Percentiles rank a stretch among this genome's conserved stretches.
Evolutionary conservation across 2,329 filamentous ascomycete species (phyloP).

Genomic region (Neophaeococcomyces aloes): DNA sequence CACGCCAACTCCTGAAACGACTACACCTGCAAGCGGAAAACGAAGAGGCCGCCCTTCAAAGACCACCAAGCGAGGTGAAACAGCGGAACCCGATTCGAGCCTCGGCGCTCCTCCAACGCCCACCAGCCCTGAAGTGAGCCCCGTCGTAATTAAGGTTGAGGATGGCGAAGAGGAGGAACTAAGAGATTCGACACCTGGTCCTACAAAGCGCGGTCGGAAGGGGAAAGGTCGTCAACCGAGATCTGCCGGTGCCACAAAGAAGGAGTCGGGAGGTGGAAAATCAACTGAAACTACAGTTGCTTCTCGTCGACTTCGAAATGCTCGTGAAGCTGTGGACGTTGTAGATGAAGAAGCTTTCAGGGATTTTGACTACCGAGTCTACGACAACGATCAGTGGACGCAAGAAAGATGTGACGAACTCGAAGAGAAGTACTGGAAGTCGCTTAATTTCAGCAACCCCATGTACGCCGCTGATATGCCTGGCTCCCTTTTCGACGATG

Average conservation of each 20-base stretch:
- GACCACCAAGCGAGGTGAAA: constrained; percentile 31
- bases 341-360: constrained; percentile 87
- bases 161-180: constrained; percentile 24
- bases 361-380: constrained; percentile 80
- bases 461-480: constrained; percentile 96
- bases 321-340: constrained; percentile 62
- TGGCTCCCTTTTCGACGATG: constrained; percentile 84
- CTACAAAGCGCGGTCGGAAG: constrained; percentile 32
- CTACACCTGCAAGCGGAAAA: constrained; percentile 24
- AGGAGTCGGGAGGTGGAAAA: constrained; percentile 41
- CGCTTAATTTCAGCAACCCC: constrained; percentile 83
- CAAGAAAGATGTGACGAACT: constrained; percentile 87
- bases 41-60: constrained; percentile 36
- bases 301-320: constrained; percentile 74
- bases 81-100: constrained; percentile 30
- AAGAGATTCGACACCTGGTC: constrained; percentile 22
- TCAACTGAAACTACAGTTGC: constrained; percentile 62
- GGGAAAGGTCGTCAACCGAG: constrained; percentile 33
- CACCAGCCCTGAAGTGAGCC: constrained; percentile 37
- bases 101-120: constrained; percentile 43
- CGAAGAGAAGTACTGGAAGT: constrained; percentile 94
- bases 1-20: constrained; percentile 29
- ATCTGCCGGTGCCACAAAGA: constrained; percentile 40
- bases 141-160: constrained; percentile 29
- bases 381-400: constrained; percentile 74